Conservation (phyloP, 352 stramenopile species). For the Pythium aristosporum region DNA sequence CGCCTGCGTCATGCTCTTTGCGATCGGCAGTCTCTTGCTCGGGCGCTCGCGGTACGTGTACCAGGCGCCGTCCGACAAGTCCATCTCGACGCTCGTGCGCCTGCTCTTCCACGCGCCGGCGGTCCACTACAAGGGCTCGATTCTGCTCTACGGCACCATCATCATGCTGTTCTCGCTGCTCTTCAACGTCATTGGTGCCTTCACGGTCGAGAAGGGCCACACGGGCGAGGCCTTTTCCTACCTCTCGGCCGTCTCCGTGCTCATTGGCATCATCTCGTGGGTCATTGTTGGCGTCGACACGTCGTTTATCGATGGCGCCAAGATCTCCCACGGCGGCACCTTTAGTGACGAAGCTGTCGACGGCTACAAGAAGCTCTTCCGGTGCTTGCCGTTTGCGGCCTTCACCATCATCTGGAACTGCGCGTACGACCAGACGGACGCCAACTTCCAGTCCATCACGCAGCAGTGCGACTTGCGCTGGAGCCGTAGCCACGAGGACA, state of each 20-base stretch:
- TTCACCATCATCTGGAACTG: slow-evolving; percentile 90
- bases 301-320: slow-evolving; percentile 83
- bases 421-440: slow-evolving; percentile 85
- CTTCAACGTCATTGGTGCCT: slow-evolving; percentile 54
- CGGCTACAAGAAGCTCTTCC: slow-evolving; percentile 84
- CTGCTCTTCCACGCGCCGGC: slow-evolving; percentile 32
- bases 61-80: slow-evolving; percentile 45
- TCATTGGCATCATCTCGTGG: slow-evolving; percentile 81
- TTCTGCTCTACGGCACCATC: slow-evolving; percentile 46
- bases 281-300: slow-evolving; percentile 78
- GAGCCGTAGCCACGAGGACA: slow-evolving; percentile 27
- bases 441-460: slow-evolving; percentile 86
- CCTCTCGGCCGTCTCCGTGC: slow-evolving; percentile 31
- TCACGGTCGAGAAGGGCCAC: slow-evolving; percentile 41
- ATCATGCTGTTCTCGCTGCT: slow-evolving; percentile 43
- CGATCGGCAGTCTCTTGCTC: slow-evolving; percentile 61
- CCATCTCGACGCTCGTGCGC: slow-evolving; percentile 46
- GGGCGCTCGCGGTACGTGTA: slow-evolving; percentile 66
- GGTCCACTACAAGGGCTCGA: slow-evolving; percentile 47
- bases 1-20: slow-evolving; percentile 77
- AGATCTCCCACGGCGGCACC: slow-evolving; percentile 70
- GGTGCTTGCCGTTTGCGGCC: slow-evolving; percentile 77
- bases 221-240: slow-evolving; percentile 50
- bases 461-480: slow-evolving; percentile 83
- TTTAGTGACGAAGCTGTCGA: slow-evolving; percentile 83